Evolutionary conservation across 441 rosid species (phyloP).

Genomic region (Populus hybrid): DNA sequence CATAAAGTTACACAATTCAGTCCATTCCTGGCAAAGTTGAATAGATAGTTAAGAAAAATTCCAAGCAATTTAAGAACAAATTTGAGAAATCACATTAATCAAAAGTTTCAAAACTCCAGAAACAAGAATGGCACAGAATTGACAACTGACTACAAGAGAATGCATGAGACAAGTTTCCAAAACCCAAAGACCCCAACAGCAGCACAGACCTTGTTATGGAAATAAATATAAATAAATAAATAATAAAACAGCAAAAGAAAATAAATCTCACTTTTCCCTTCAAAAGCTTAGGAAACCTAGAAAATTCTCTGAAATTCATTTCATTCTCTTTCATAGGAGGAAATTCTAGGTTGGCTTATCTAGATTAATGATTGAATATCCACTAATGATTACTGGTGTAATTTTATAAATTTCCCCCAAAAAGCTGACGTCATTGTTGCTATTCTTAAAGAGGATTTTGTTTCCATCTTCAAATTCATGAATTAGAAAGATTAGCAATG

Average conservation of each 20-base stretch:
- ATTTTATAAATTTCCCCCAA: not conserved
- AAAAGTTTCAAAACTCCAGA: not conserved
- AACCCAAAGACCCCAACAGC: not conserved
- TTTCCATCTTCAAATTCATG: slow-evolving; percentile 1
- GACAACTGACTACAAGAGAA: not conserved
- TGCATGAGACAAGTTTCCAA: not conserved
- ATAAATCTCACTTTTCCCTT: not conserved
- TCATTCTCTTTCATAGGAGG: not conserved
- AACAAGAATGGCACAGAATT: not conserved
- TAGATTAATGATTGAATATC: not conserved
- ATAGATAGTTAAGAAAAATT: not conserved
- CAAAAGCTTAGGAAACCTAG: not conserved
- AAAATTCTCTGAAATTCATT: not conserved
- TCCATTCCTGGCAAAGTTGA: not conserved
- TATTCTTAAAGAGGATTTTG: not conserved
- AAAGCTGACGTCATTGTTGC: not conserved
- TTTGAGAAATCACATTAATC: not conserved
- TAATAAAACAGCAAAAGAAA: not conserved
- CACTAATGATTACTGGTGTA: too few relatives aligned
- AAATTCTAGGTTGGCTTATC: not conserved
- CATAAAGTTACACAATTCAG: not conserved
- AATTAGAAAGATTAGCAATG: not conserved
- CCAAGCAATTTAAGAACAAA: not conserved
- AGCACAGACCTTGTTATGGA: not conserved
- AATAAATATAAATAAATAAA: not conserved